A percentile compares a stretch with the other conserved stretches of the same genome.
Evolutionary conservation across 768 basidiomycete species (phyloP).

Genomic region (Agrocybe praecox): DNA sequence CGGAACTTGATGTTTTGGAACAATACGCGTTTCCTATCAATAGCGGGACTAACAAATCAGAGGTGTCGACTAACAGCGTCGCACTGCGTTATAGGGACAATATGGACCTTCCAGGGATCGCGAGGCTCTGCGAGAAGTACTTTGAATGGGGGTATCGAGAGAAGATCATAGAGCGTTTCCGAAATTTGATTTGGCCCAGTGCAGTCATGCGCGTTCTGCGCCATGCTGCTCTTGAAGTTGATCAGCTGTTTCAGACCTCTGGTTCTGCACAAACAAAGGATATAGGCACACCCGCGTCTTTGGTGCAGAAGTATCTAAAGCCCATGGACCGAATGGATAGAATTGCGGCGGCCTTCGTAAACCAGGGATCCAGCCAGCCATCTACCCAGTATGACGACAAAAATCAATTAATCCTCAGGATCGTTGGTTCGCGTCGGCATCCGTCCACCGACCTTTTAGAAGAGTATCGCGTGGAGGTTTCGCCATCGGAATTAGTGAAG

Average conservation of each 20-base stretch:
- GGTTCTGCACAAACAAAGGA: constrained; percentile 1
- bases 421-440: constrained; percentile 54
- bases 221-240: constrained; percentile 46
- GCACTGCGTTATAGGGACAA: constrained; percentile 36
- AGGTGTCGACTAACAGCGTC: constrained; percentile 34
- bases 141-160: constrained; percentile 71
- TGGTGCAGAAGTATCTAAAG: constrained; percentile 23
- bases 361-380: constrained; percentile 15
- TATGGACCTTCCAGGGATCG: constrained; percentile 54
- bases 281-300: constrained; percentile 21
- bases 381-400: constrained; percentile 29
- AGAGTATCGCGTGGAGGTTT: constrained; percentile 66
- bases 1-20: constrained; percentile 54
- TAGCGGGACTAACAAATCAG: constrained; percentile 1
- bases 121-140: constrained; percentile 65
- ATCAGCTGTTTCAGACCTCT: constrained; percentile 28
- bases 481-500: constrained; percentile 51
- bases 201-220: constrained; percentile 61
- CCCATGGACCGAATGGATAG: constrained; percentile 9
- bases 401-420: constrained; percentile 37
- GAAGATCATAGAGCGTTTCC: constrained; percentile 64
- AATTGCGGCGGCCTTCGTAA: constrained; percentile 27
- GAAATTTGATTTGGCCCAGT: constrained; percentile 64
- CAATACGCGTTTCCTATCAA: constrained; percentile 47
- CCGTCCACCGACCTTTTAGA: constrained; percentile 56